Base-by-base conservation (phyloP, 495 filamentous ascomycete species). In the Neurospora sp. region DNA sequence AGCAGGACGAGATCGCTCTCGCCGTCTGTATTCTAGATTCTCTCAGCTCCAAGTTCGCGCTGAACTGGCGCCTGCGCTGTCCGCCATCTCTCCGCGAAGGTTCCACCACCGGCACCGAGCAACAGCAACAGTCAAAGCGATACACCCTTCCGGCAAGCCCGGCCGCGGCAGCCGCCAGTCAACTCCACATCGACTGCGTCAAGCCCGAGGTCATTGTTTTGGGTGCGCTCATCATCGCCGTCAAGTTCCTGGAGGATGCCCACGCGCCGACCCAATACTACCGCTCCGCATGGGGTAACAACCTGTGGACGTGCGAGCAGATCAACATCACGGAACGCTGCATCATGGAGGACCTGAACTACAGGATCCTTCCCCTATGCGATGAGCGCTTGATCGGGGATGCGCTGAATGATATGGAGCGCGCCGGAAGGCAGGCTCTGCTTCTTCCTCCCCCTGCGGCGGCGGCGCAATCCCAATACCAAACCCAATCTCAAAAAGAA, bases 11-110 rank as follows among this genome's bases (percentile, higher is more conserved):
- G 22, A 79, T 88, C 38, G 87, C 86, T 39, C 81, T 89, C 40
- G 87, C 85, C 17, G 85, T 85, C 70, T 86, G 84, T 76, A 84
- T 89, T 38, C 78, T 89, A 65, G 87, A 89, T 74, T 86, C 84
- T n/a, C 80, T 89, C 72, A 82, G 82, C 77, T 83, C 84, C 44
- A 82, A 82, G 76, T 89, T 89, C 76, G 86, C 87, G 65, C 82
- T 84, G 42, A 81, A 80, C 35, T 89, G 86, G 86, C 79, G 87
- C 48, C 79, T 85, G 41, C 77, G 81, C 4, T 87, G 84, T 72
- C 86, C 87, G 7, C 75, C 87, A 31, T 72, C 75, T 40, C 72
- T 70, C 40, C 69, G 53, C 10, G 75, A 77, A 35, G n/a, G 72
- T 31, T 65, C 27, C 53, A 37, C 53, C 53, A 69, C 65, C 44